Evolutionary conservation across 331 rosid genomes (phyloP).

Genomic region (Ulmus americana): DNA sequence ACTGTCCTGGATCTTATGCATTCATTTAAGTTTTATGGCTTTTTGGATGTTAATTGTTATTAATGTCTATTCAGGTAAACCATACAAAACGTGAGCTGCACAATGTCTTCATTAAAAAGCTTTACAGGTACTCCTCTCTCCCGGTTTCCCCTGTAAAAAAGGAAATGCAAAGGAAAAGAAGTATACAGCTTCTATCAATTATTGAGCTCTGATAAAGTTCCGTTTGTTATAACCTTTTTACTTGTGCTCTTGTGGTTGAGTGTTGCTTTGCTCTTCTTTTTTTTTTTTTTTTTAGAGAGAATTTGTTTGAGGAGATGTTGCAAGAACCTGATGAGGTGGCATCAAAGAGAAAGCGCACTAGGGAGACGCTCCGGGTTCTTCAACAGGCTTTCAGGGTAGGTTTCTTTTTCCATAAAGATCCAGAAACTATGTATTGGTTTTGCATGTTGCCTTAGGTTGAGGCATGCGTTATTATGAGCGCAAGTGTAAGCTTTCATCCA

Average conservation of each 20-base stretch:
- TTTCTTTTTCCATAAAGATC: constrained; percentile 5
- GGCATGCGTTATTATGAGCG: no score
- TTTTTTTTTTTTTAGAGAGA: constrained; percentile 46
- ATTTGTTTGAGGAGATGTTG: constrained; percentile 83
- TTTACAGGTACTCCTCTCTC: constrained; percentile 54
- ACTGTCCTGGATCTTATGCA: constrained; percentile 1
- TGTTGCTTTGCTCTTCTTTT: constrained; percentile 20
- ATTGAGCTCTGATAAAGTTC: neutral
- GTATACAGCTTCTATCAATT: neutral
- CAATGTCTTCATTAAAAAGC: constrained; percentile 82
- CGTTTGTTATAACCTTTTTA: neutral
- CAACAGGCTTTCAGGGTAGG: constrained; percentile 80
- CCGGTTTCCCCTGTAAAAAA: neutral
- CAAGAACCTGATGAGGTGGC: constrained; percentile 83
- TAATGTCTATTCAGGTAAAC: constrained; percentile 54
- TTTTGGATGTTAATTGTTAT: constrained; percentile 12
- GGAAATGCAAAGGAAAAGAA: neutral
- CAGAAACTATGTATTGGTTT: no score
- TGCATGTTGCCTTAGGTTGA: no score
- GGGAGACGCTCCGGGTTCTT: constrained; percentile 72
- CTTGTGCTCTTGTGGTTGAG: constrained; percentile 1
- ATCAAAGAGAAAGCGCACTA: constrained; percentile 64
- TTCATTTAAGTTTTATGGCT: neutral
- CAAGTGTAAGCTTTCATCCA: no score
- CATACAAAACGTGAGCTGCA: constrained; percentile 81